Evolutionary conservation across 495 filamentous ascomycete species (phyloP).

Genomic region (Penicillium robsamsonii): DNA sequence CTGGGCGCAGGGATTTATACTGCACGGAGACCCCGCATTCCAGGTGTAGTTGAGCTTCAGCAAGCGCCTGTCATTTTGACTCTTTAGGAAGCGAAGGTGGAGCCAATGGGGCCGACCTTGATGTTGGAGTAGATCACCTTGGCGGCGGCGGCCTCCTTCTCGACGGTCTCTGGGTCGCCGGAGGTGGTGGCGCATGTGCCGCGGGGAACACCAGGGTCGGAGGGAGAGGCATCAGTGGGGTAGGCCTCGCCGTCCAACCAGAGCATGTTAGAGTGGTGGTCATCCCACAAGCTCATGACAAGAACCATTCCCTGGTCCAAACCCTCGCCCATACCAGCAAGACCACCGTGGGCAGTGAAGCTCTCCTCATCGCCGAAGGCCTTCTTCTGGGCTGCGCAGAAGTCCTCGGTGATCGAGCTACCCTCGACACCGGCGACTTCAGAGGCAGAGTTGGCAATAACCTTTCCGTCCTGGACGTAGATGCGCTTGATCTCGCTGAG

Average conservation of each 20-base stretch:
- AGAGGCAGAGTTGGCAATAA: slow-evolving; percentile 57
- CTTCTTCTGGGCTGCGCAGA: slow-evolving; percentile 59
- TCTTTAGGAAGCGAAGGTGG: slow-evolving; percentile 49
- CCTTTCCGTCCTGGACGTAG: slow-evolving; percentile 67
- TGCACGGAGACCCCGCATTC: not conserved
- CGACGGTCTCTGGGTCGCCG: slow-evolving; percentile 59
- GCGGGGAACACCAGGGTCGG: slow-evolving; percentile 59
- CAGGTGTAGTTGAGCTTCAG: slow-evolving; percentile 7
- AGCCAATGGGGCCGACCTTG: slow-evolving; percentile 63
- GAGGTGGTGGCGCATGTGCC: slow-evolving; percentile 61
- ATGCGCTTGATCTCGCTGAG: slow-evolving; percentile 66
- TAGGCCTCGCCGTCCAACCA: slow-evolving; percentile 71
- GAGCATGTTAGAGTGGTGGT: slow-evolving; percentile 71
- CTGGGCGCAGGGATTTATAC: not conserved
- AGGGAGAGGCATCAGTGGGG: slow-evolving; percentile 53
- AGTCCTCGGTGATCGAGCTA: slow-evolving; percentile 58
- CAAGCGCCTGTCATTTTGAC: not conserved
- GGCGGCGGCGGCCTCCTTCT: slow-evolving; percentile 52
- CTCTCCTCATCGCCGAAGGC: slow-evolving; percentile 59
- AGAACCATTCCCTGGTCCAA: slow-evolving; percentile 63
- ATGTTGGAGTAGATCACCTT: slow-evolving; percentile 65
- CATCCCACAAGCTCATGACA: slow-evolving; percentile 72
- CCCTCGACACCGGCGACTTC: slow-evolving; percentile 52
- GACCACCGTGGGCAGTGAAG: slow-evolving; percentile 60
- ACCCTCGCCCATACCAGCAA: slow-evolving; percentile 53